Base-by-base conservation (phyloP, 441 rosid genomes). In the Brassica hybrid region DNA sequence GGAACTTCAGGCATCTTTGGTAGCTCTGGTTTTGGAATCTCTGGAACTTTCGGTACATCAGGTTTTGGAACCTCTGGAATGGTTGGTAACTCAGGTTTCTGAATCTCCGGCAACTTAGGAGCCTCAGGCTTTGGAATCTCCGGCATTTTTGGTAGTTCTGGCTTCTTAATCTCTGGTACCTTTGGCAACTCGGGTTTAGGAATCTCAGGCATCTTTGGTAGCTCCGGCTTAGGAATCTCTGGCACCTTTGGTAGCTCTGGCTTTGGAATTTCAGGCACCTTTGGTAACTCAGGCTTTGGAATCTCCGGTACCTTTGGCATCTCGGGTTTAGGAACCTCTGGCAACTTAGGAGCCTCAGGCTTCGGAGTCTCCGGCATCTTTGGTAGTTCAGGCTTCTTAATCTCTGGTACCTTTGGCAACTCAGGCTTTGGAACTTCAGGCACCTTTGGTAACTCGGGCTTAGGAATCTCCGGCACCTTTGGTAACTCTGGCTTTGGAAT, bases 261-360 rank as follows among this genome's bases (percentile, higher is more conserved):
- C 18, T 50, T 50, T 5, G 17, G 18, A 50, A 50, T 21, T 7
- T 77, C 71, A 0, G 74, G 21, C 6, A 78, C 1, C 17, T 82
- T 30, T 0, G 82, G 79, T 3, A 50, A 6, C 18, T 50, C 56
- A 0, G 21, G 83, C 13, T 84, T 84, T 0, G 73, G 78, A 1
- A 84, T 5, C 9, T 79, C 81, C 0, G 85, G 87, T 0, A 78
- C 1, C 11, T 82, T 30, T 0, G 82, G 81, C 12, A 76, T 7
- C 16, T 73, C 78, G 5, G 64, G 81, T 19, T 65, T 65, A 18
- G 57, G 34, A 18, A 79, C 27, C 3, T 83, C 62, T 2, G 82
- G 83, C 2, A 69, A 5, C 57, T 52, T 62, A 1, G 82, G 74
- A 18, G 43, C 6, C 32, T 67, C 71, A 0, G 77, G 82, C 50